Percentiles rank a stretch among this genome's conserved stretches.
Conservation (phyloP, 176 grass and related monocot genomes). For the Tuctoria greenei region DNA sequence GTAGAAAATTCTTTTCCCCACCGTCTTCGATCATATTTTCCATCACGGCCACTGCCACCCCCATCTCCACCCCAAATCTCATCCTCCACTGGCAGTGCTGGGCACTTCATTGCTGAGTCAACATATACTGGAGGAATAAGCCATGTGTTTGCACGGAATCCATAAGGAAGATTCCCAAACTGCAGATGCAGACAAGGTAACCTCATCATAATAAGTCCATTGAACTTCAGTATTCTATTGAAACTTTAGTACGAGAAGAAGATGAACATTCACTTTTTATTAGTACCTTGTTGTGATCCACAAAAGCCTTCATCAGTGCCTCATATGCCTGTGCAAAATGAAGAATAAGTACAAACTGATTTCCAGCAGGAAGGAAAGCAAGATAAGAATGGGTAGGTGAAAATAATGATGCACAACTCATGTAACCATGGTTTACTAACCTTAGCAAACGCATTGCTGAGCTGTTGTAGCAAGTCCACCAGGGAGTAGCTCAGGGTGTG, state of each 20-base stretch:
- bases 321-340: constrained; percentile 65
- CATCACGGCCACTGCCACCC: constrained; percentile 63
- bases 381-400: neutral
- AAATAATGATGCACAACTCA: neutral
- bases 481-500: constrained; percentile 59
- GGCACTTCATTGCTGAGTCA: constrained; percentile 49
- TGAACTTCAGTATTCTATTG: constrained; percentile 8
- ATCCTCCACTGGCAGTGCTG: constrained; percentile 73
- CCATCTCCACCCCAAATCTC: constrained; percentile 84
- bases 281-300: constrained; percentile 87
- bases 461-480: constrained; percentile 82
- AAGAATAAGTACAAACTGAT: constrained; percentile 2
- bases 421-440: constrained; percentile 40
- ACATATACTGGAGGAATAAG: constrained; percentile 74
- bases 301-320: constrained; percentile 83
- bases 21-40: constrained; percentile 54
- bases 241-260: neutral
- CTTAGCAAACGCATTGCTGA: constrained; percentile 95
- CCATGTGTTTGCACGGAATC: constrained; percentile 99
- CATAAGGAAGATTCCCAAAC: constrained; percentile 98
- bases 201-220: neutral
- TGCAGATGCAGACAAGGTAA: constrained; percentile 40
- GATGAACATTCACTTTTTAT: constrained; percentile 11
- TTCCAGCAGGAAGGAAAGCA: neutral
- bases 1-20: constrained; percentile 86